Evolutionary conservation across 1,139 yeast genomes (phyloP).

Genomic region (Yamadazyma atmosphaerica): DNA sequence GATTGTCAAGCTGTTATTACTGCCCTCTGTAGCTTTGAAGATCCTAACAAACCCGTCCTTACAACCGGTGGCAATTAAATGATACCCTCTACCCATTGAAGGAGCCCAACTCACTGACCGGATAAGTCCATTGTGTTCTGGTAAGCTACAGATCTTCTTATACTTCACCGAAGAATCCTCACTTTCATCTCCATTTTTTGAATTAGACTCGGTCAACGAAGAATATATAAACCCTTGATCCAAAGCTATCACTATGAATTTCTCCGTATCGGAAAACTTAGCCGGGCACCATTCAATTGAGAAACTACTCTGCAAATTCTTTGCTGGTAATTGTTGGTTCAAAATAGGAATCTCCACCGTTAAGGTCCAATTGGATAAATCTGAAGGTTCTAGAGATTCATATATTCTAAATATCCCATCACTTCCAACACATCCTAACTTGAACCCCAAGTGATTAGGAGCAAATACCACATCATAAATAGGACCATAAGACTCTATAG

Average conservation of each 20-base stretch:
- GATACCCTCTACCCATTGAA: slow-evolving; percentile 87
- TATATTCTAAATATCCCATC: slow-evolving; percentile 87
- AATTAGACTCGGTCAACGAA: slow-evolving; percentile 13
- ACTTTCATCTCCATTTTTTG: slow-evolving; percentile 8
- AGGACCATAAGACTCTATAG: slow-evolving; percentile 83
- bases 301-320: slow-evolving; percentile 83
- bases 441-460: slow-evolving; percentile 80
- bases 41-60: slow-evolving; percentile 91
- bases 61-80: slow-evolving; percentile 90
- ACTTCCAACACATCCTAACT: slow-evolving; percentile 84
- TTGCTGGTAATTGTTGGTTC: slow-evolving; percentile 60
- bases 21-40: slow-evolving; percentile 60
- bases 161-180: slow-evolving; percentile 23
- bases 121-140: slow-evolving; percentile 85
- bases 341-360: slow-evolving; percentile 73
- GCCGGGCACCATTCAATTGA: slow-evolving; percentile 94
- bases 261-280: slow-evolving; percentile 70
- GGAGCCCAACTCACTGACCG: slow-evolving; percentile 97
- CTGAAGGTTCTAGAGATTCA: slow-evolving; percentile 87
- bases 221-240: slow-evolving; percentile 84
- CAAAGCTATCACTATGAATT: slow-evolving; percentile 79
- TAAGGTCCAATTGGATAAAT: slow-evolving; percentile 77
- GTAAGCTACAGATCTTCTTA: slow-evolving; percentile 41
- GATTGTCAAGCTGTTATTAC: slow-evolving; percentile 33
- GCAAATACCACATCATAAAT: slow-evolving; percentile 88